Base-by-base conservation (phyloP, 108 stramenopile genomes). In the Thalassiosira profunda region DNA sequence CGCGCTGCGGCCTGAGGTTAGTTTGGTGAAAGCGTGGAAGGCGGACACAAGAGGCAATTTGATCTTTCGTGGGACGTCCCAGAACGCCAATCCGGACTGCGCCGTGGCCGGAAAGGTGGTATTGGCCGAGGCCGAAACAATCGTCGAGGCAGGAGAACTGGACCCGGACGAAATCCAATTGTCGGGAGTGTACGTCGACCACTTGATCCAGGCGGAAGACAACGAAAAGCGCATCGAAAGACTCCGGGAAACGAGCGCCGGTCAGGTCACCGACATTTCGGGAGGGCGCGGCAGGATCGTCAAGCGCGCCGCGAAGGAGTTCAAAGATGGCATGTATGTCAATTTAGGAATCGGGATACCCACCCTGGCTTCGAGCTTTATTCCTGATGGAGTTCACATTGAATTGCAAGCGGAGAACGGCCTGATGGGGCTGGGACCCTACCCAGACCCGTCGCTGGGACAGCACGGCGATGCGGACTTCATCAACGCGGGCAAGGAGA, bases 401-500 rank as follows among this genome's bases (percentile, higher is more conserved):
- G 89, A 92, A 72, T 78, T 97, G 56, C 97, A 97, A 48, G 89
- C 87, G 9, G 97, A 97, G 63, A 97, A 97, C 79, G 97, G 97
- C 11, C 65, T 97, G 34, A 83, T 91, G 76, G 97, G 97, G 10
- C 73, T 97, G 23, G 97, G 97, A 18, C 92, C 95, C 9, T 97
- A 95, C 66, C 90, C 90, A 36, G 62, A 78, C 69, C 86, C 91
- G 12, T 66, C 60, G 23, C 58, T 77, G 24, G 85, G 83, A 37
- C 85, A 81, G 51, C 26, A 80, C 30, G 90, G 80, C 26, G 91
- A 94, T 70, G 60, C 90, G 8, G 97, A 97, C 60, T 86, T 90
- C 41, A 96, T 96, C 73, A 97, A 97, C 77, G 94, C 97, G 0
- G 93, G 94, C 18, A 97, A 97, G 72, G 95, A 97, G 74, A 96